Percentiles rank a stretch among this genome's conserved stretches.
These are phyloP conservation scores for Micractinium conductrix DNA, from an alignment of 139 green algal species.

Conservation along the genomic window DNA sequence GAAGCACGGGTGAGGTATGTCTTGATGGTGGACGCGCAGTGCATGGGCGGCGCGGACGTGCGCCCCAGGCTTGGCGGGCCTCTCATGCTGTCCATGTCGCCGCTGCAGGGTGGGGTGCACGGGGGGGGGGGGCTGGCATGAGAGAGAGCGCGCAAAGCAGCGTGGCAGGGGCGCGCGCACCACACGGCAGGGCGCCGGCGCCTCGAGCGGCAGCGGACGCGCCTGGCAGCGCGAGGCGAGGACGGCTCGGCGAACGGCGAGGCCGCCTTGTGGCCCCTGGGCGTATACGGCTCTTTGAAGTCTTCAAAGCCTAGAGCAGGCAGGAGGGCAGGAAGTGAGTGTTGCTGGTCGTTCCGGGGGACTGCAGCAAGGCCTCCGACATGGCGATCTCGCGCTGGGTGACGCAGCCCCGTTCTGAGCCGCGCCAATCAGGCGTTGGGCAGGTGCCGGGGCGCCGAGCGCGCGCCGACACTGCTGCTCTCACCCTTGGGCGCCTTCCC, in stretches of 20 bases:
- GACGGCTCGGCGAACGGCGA: background rate
- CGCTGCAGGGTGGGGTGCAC: background rate
- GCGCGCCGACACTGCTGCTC: background rate
- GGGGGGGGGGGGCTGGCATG: background rate
- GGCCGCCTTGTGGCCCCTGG: background rate
- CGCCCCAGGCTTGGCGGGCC: background rate
- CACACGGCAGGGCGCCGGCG: too few relatives aligned
- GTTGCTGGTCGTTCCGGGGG: background rate
- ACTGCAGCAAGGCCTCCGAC: background rate
- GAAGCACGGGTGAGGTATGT: slow-evolving; percentile 5
- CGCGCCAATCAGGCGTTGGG: too few relatives aligned
- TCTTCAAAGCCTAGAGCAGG: slow-evolving; percentile 16
- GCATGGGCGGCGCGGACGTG: background rate
- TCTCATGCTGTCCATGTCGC: background rate
- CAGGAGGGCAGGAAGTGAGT: background rate
- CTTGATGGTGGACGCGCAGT: background rate
- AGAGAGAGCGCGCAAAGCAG: background rate
- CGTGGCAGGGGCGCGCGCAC: background rate
- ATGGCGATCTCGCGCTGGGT: too few relatives aligned
- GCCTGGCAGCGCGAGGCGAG: background rate
- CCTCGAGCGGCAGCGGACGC: background rate
- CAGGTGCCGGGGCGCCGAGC: too few relatives aligned
- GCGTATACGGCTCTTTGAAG: slow-evolving; percentile 24
- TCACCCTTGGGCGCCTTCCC: slow-evolving; percentile 13
- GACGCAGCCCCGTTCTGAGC: too few relatives aligned